Evolutionary conservation across 345 rosid genomes (phyloP), one percentile per base, ranked within the genome.

Genomic region (Lepidium sativum): DNA sequence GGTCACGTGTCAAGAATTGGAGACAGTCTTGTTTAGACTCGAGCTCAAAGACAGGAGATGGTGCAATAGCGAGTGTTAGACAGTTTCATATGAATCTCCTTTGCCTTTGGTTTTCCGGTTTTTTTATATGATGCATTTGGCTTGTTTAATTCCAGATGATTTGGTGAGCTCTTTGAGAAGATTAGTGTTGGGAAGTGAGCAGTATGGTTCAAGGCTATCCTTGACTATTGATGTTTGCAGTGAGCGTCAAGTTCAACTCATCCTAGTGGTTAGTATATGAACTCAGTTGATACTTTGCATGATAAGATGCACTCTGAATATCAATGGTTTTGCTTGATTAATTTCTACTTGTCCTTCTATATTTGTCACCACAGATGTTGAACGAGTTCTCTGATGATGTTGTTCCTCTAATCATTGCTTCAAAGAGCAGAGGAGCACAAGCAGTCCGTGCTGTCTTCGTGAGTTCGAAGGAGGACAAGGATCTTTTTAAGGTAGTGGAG

Each of bases 181-280:
- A 54, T 68, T 92, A 50, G 68, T 87, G 25, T 10, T 79, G 27
- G 83, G 83, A 12, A 74, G 65, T 53, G 91, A 87, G 56, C 79
- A 81, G 59, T 82, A 71, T 77, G 73, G 81, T 43, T 84, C 96
- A 13, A 83, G 97, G 81, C 86, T 94, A 17, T 72, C 88, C 70
- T 76, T 84, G 77, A 82, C 79, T 54, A 81, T 89, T 56, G 97
- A 89, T 52, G 88, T 87, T 65, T 89, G 94, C 57, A 89, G 90
- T 65, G 94, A 89, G 67, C 88, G 85, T 37, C 98, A 89, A 74
- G 87, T 76, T 42, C 88, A 84, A 67, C 91, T 89, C 32, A 79
- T 75, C 15, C 34, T 81, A 56, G 83, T 83, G 96, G 98, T 45
- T 45, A 17, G 50, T 92, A 74, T 58, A 54, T 56, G 43, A 29